Conservation (phyloP, 768 basidiomycete species). For the Suillus cothurnatus region DNA sequence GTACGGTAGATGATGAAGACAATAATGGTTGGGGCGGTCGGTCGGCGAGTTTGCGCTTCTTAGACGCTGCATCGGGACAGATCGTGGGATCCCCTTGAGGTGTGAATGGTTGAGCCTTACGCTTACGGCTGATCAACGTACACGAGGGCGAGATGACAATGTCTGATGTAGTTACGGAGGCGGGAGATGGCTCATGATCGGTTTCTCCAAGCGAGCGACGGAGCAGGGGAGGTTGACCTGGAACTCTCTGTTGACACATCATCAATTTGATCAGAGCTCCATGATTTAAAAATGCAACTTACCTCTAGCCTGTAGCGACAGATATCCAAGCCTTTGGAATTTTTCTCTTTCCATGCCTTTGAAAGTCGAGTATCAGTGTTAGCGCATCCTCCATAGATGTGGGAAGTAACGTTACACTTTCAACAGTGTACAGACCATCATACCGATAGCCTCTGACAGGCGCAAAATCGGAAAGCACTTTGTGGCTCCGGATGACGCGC, state of each 20-base stretch:
- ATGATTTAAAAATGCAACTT: not conserved
- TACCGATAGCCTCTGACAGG: slow-evolving; percentile 30
- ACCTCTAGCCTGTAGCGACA: slow-evolving; percentile 34
- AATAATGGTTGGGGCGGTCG: not conserved
- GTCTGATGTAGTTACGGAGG: not conserved
- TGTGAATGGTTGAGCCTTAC: not conserved
- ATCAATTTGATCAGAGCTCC: not conserved
- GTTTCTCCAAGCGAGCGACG: slow-evolving; percentile 4
- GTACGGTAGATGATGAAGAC: not conserved
- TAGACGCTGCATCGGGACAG: not conserved
- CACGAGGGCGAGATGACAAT: not conserved
- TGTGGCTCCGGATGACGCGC: slow-evolving; percentile 30
- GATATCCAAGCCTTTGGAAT: slow-evolving; percentile 14
- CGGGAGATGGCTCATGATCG: not conserved
- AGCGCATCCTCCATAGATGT: not conserved
- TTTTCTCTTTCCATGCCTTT: slow-evolving; percentile 27
- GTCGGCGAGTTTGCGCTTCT: not conserved
- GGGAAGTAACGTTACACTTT: slow-evolving; percentile 16
- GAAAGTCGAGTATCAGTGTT: not conserved
- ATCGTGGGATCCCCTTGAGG: not conserved
- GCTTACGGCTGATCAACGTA: not conserved
- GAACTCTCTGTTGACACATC: slow-evolving; percentile 21
- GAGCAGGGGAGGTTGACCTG: slow-evolving; percentile 27
- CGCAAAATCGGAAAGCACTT: slow-evolving; percentile 25
- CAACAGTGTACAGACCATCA: slow-evolving; percentile 32